These are phyloP conservation scores for Pyricularia pennisetigena DNA, from an alignment of 2,329 filamentous ascomycete species.

Conservation along the genomic window DNA sequence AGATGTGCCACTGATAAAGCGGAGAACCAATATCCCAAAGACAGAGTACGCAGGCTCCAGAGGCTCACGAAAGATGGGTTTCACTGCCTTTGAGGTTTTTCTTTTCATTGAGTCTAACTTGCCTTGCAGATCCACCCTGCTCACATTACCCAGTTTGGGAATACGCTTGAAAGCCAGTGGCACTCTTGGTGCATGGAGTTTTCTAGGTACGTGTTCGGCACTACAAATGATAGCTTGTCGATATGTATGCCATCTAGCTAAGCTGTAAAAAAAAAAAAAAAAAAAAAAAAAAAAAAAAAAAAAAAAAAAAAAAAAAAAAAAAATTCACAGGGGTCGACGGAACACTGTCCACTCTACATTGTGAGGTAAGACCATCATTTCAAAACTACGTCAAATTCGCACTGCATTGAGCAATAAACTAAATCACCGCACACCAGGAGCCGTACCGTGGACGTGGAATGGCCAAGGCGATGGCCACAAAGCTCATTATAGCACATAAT, in stretches of 20 bases:
- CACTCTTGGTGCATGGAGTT: slow-evolving; percentile 53
- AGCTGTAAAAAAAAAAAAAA: not conserved
- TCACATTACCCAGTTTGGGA: slow-evolving; percentile 33
- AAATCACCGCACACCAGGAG: slow-evolving; percentile 16
- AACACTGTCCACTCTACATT: slow-evolving; percentile 50
- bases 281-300: not conserved
- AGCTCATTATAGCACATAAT: slow-evolving; percentile 43
- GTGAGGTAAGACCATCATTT: slow-evolving; percentile 27
- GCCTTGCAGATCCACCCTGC: slow-evolving; percentile 24
- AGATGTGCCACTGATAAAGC: slow-evolving; percentile 46
- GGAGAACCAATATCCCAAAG: slow-evolving; percentile 45
- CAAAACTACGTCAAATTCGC: not conserved
- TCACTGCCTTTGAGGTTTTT: not conserved
- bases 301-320: not conserved
- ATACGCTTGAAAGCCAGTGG: slow-evolving; percentile 32
- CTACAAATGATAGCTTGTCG: not conserved
- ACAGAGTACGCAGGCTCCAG: slow-evolving; percentile 29
- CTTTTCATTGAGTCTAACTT: not conserved
- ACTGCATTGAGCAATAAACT: not conserved
- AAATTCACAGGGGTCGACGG: slow-evolving; percentile 53
- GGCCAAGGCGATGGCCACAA: slow-evolving; percentile 50
- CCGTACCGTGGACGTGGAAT: slow-evolving; percentile 50
- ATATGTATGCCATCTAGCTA: not conserved
- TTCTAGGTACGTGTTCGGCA: slow-evolving; percentile 30
- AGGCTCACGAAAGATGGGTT: not conserved